A percentile compares a stretch with the other conserved stretches of the same genome.
Evolutionary conservation across 1,284 basidiomycete species (phyloP).

Genomic region (Austroboletus novae-zelandiae): DNA sequence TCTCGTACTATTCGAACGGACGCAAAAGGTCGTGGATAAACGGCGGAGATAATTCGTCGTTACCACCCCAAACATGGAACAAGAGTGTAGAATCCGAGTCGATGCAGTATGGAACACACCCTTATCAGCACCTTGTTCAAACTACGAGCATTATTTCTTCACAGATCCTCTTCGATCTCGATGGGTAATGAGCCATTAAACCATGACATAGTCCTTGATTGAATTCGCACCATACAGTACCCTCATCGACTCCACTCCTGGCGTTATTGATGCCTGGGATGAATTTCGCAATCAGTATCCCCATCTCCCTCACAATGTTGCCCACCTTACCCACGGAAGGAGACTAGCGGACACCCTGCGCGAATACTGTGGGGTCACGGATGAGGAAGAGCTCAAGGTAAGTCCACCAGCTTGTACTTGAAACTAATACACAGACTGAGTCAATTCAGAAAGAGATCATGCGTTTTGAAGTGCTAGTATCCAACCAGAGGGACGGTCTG

Average conservation of each 20-base stretch:
- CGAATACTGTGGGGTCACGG: conserved; percentile 62
- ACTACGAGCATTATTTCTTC: conserved; percentile 10
- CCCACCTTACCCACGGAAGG: conserved; percentile 68
- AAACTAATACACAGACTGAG: not conserved
- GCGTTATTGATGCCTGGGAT: conserved; percentile 62
- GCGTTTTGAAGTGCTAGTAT: conserved; percentile 64
- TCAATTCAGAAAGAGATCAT: conserved; percentile 50
- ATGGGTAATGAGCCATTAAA: conserved; percentile 47
- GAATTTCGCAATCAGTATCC: conserved; percentile 55
- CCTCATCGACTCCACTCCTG: conserved; percentile 70
- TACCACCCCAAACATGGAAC: conserved; percentile 14
- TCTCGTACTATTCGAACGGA: not conserved
- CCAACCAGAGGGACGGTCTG: conserved; percentile 41
- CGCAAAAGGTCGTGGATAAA: not conserved
- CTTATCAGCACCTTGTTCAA: not conserved
- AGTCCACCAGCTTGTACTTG: conserved; percentile 4
- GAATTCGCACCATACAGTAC: conserved; percentile 42
- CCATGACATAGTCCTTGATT: not conserved
- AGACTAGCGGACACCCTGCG: conserved; percentile 70
- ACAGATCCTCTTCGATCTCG: conserved; percentile 68
- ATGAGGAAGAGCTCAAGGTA: conserved; percentile 56
- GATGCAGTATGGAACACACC: conserved; percentile 22
- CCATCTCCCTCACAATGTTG: conserved; percentile 45
- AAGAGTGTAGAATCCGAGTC: conserved; percentile 12
- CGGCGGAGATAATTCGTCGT: not conserved